Conservation (phyloP, 2,329 filamentous ascomycete genomes). For the Verticillium isaacii region DNA sequence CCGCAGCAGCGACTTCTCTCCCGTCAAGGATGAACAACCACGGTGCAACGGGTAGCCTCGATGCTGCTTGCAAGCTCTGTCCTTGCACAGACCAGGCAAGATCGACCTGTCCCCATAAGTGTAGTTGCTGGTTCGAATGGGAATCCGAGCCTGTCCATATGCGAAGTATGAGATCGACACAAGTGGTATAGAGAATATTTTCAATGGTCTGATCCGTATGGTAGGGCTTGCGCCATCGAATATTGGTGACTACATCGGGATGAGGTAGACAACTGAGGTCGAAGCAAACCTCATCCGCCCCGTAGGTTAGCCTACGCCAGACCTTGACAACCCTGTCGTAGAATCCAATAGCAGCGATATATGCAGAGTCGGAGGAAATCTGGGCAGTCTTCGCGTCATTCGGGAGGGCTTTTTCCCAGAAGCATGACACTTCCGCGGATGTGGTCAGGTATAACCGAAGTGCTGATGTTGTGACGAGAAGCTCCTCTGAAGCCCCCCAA, state of each 20-base stretch:
- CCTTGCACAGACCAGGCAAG: constrained; percentile 64
- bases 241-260: constrained; percentile 69
- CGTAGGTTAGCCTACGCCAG: constrained; percentile 85
- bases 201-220: constrained; percentile 74
- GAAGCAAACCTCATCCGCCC: constrained; percentile 77
- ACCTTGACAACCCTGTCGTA: constrained; percentile 85
- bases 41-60: not conserved
- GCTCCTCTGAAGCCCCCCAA: constrained; percentile 83
- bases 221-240: constrained; percentile 80
- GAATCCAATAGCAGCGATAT: constrained; percentile 75
- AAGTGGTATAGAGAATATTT: constrained; percentile 87
- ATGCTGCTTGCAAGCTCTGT: constrained; percentile 12
- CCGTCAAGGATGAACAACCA: constrained; percentile 82
- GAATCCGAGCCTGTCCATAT: constrained; percentile 79
- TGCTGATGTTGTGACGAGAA: constrained; percentile 68
- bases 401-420: constrained; percentile 74
- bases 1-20: constrained; percentile 71
- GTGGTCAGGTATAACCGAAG: constrained; percentile 64
- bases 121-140: constrained; percentile 65
- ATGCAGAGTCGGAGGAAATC: constrained; percentile 81
- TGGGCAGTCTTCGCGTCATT: constrained; percentile 68
- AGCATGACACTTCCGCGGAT: constrained; percentile 41
- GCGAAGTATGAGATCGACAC: constrained; percentile 72
- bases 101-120: constrained; percentile 78
- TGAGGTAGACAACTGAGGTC: constrained; percentile 90